These are phyloP conservation scores for Salvia rosmarinus DNA, from an alignment of 257 asterid genomes.

Conservation along the genomic window DNA sequence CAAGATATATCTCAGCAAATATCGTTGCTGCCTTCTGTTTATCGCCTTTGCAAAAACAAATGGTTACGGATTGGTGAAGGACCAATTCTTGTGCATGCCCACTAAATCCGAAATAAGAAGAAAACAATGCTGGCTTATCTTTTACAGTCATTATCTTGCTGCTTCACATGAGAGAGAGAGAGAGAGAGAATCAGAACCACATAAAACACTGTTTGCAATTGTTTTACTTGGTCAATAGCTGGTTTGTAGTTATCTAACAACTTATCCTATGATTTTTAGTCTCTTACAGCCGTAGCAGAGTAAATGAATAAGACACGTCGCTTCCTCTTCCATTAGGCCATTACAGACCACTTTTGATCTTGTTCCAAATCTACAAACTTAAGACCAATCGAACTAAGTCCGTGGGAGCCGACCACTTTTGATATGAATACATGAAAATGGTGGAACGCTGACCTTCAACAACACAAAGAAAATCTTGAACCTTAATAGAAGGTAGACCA, in stretches of 20 bases:
- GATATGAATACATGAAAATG: neutral
- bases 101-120: neutral
- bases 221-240: too few relatives aligned
- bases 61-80: neutral
- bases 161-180: neutral
- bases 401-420: neutral
- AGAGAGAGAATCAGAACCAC: neutral
- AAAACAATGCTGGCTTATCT: neutral
- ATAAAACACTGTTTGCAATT: too few relatives aligned
- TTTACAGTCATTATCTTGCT: neutral
- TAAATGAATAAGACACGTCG: neutral
- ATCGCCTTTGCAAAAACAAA: constrained; percentile 25
- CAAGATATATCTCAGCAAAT: neutral
- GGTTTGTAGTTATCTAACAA: neutral
- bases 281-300: neutral
- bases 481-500: neutral
- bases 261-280: neutral
- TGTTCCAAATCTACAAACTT: too few relatives aligned
- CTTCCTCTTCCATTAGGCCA: neutral
- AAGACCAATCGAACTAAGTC: too few relatives aligned
- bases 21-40: neutral
- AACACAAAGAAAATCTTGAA: too few relatives aligned
- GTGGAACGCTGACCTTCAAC: too few relatives aligned
- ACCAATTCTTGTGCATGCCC: constrained; percentile 9
- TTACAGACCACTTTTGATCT: neutral